These are phyloP conservation scores for Lagenidium giganteum DNA, from an alignment of 352 stramenopile species.

Conservation along the genomic window DNA sequence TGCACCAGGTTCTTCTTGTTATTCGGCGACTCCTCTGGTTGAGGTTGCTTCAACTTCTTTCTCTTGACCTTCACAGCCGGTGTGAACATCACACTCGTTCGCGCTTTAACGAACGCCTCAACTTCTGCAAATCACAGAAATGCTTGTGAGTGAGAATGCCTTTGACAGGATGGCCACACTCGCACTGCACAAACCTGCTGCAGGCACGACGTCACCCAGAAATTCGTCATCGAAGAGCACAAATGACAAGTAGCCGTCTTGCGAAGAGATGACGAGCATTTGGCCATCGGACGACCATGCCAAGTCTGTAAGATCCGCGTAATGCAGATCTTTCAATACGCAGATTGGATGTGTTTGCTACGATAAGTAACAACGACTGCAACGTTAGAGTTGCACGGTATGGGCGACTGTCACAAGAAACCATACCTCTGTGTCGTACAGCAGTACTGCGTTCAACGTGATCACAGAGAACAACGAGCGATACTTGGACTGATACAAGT, in stretches of 20 bases:
- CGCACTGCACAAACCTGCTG: slow-evolving; percentile 2
- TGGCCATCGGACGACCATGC: slow-evolving; percentile 90
- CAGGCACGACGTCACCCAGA: slow-evolving; percentile 39
- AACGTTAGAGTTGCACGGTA: too few species aligned
- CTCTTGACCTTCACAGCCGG: too few species aligned
- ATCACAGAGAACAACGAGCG: slow-evolving; percentile 92
- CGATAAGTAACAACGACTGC: background rate
- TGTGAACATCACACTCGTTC: too few species aligned
- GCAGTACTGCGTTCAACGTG: slow-evolving; percentile 90
- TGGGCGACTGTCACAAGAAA: background rate
- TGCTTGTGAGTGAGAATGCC: too few species aligned
- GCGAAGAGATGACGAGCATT: slow-evolving; percentile 91
- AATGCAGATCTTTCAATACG: slow-evolving; percentile 90
- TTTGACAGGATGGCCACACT: too few species aligned
- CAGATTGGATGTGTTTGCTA: slow-evolving; percentile 82
- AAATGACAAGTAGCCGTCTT: slow-evolving; percentile 95
- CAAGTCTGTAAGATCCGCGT: slow-evolving; percentile 92
- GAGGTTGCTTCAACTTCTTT: too few species aligned
- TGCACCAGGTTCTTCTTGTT: too few species aligned
- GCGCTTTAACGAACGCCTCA: too few species aligned
- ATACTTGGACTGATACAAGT: slow-evolving; percentile 79
- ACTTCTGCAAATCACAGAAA: too few species aligned
- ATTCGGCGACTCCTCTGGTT: too few species aligned
- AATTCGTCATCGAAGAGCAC: slow-evolving; percentile 89
- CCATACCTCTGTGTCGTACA: slow-evolving; percentile 93